phyloP scores from a whole-genome alignment of 495 filamentous ascomycete genomes.

The Acidiella bohemica region DNA sequence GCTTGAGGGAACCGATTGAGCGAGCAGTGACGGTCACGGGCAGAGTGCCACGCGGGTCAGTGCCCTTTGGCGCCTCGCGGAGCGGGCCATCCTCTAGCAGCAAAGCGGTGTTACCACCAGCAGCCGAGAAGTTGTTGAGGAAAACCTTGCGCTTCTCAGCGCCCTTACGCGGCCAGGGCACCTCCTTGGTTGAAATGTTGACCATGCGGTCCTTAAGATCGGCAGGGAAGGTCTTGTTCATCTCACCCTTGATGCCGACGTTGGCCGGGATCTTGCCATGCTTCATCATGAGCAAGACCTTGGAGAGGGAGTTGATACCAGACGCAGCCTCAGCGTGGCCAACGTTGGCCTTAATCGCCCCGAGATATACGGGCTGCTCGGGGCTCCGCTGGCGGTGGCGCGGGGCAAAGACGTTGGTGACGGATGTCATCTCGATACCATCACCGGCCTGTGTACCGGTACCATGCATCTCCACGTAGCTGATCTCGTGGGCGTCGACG shows the following conservation, averaged over 20 bases:
- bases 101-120: constrained; percentile 33
- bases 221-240: constrained; percentile 70
- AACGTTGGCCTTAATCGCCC: constrained; percentile 77
- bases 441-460: constrained; percentile 37
- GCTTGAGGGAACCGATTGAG: constrained; percentile 40
- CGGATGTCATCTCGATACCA: constrained; percentile 33
- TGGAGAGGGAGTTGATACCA: constrained; percentile 68
- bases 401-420: constrained; percentile 67
- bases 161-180: constrained; percentile 49
- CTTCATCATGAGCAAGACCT: constrained; percentile 77
- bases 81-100: constrained; percentile 43
- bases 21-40: constrained; percentile 41
- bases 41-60: constrained; percentile 41
- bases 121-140: constrained; percentile 34
- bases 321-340: constrained; percentile 86
- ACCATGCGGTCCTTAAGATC: constrained; percentile 64
- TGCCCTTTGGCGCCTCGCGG: constrained; percentile 29
- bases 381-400: constrained; percentile 46
- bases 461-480: constrained; percentile 42
- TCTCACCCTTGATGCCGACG: constrained; percentile 70
- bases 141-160: constrained; percentile 51
- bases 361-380: constrained; percentile 63
- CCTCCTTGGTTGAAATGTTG: constrained; percentile 47
- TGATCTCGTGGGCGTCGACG: constrained; percentile 37
- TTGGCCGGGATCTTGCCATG: constrained; percentile 75